Base-by-base conservation (phyloP, 2,329 filamentous ascomycete species). In the Sporothrix pseudoabietina region DNA sequence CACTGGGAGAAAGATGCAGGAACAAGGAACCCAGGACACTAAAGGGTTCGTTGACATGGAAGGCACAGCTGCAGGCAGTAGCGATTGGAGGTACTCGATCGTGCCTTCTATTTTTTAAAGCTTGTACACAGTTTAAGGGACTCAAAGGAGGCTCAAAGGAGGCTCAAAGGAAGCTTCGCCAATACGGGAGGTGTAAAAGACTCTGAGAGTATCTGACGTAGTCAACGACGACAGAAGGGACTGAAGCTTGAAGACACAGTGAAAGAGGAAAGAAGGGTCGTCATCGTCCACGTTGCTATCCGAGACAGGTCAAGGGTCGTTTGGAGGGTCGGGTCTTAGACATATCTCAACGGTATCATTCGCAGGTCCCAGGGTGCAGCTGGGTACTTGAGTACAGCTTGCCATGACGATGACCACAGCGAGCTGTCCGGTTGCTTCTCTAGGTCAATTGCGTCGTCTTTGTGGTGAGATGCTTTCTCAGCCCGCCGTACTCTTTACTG, bases 231-330 rank as follows among this genome's bases (percentile, higher is more conserved):
- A 52, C 16, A 32, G 65, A 47, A 59, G 55, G 16, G 57, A 61
- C 14, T n/a, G 41, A 47, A 22, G 32, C 22, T 39, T 6, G 9
- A 22, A 47, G 41, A 66, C 41, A 49, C 35, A 49, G n/a, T 22
- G 22, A 22, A 30, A 69, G 65, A 55, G 30, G 55, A 39, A 69
- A 2, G 26, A 65, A 66, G 61, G 61, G 61, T 66, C 61, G 49
- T 41, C 59, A 35, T 35, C 35, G 35, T 35, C 35, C 68, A 70
- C 68, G 68, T 57, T 70, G 49, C 68, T 57, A 70, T 70, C 68
- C 68, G 68, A 70, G 68, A 70, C 49, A 57, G 52, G 52, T 5
- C 57, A 52, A 69, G 65, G 65, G 65, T 54, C 65, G 12, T 49
- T 16, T 49, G 1, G 44, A 47, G 39, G 55, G 59, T 63, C 66